Percentiles rank a stretch among this genome's conserved stretches.
These are phyloP conservation scores for Immersiella caudata DNA, from an alignment of 495 filamentous ascomycete species.

Conservation along the genomic window DNA sequence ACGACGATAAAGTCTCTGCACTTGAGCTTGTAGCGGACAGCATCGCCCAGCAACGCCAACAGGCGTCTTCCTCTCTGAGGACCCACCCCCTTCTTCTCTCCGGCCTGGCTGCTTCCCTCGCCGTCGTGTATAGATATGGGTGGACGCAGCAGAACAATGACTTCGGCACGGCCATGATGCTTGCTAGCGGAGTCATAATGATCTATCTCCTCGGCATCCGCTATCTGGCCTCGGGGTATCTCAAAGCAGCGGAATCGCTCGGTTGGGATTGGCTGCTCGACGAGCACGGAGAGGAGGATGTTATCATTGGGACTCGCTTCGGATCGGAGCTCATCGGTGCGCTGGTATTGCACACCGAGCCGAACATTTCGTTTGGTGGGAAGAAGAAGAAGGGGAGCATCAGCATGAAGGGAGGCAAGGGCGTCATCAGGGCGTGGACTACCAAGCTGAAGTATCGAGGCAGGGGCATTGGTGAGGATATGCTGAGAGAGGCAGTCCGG, in stretches of 20 bases:
- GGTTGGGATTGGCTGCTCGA: conserved; percentile 43
- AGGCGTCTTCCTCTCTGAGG: conserved; percentile 39
- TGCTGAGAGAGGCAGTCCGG: conserved; percentile 68
- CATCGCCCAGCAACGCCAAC: conserved; percentile 52
- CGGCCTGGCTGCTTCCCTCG: conserved; percentile 32
- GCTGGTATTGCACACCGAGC: conserved; percentile 47
- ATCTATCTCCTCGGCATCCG: conserved; percentile 47
- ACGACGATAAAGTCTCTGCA: conserved; percentile 46
- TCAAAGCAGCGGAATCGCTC: conserved; percentile 43
- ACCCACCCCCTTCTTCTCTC: conserved; percentile 47
- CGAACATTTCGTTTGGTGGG: conserved; percentile 5
- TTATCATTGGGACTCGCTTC: conserved; percentile 46
- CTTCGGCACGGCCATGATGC: conserved; percentile 40
- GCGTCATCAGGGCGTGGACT: conserved; percentile 75
- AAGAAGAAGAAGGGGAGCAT: conserved; percentile 35
- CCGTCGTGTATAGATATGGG: conserved; percentile 40
- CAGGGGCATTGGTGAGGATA: conserved; percentile 65
- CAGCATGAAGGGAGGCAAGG: conserved; percentile 47
- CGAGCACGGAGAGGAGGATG: conserved; percentile 41
- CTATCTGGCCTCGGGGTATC: conserved; percentile 45
- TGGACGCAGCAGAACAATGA: conserved; percentile 35
- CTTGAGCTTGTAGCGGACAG: conserved; percentile 49
- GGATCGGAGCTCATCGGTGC: conserved; percentile 46
- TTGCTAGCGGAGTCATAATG: conserved; percentile 41
- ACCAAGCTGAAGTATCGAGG: conserved; percentile 66